Evolutionary conservation across 2,329 filamentous ascomycete species (phyloP).

Genomic region (Pseudogymnoascus sp.): DNA sequence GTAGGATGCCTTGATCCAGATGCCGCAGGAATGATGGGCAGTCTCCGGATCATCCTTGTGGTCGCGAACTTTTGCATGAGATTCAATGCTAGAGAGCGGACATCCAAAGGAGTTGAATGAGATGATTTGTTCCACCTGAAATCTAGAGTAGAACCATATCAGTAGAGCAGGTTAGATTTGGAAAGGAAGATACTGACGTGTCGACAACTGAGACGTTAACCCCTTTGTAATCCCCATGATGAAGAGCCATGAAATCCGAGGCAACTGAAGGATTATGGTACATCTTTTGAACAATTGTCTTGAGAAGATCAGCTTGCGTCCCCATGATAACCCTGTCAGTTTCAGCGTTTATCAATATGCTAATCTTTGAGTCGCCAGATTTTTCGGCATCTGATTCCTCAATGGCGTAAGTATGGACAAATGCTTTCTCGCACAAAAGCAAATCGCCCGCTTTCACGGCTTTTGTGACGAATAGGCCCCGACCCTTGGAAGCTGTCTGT

Average conservation of each 20-base stretch:
- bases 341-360: slow-evolving; percentile 32
- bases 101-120: slow-evolving; percentile 39
- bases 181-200: slow-evolving; percentile 22
- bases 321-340: slow-evolving; percentile 29
- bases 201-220: slow-evolving; percentile 27
- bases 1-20: slow-evolving; percentile 41
- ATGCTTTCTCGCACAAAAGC: slow-evolving; percentile 49
- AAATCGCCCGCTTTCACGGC: slow-evolving; percentile 42
- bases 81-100: slow-evolving; percentile 15
- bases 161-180: neutral
- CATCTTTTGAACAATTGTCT: slow-evolving; percentile 37
- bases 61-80: slow-evolving; percentile 23
- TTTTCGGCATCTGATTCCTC: slow-evolving; percentile 16
- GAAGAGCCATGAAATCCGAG: slow-evolving; percentile 30
- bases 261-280: slow-evolving; percentile 32
- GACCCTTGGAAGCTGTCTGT: slow-evolving; percentile 34
- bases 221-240: slow-evolving; percentile 34
- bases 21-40: slow-evolving; percentile 25
- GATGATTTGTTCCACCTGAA: slow-evolving; percentile 37
- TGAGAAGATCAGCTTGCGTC: slow-evolving; percentile 35
- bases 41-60: slow-evolving; percentile 37
- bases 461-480: slow-evolving; percentile 43
- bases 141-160: slow-evolving; percentile 18
- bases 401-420: slow-evolving; percentile 36
- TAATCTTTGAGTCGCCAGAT: slow-evolving; percentile 16